Evolutionary conservation across 2,329 filamentous ascomycete genomes (phyloP), one percentile per base, ranked within the genome.

Genomic region (Pleomassaria siparia): DNA sequence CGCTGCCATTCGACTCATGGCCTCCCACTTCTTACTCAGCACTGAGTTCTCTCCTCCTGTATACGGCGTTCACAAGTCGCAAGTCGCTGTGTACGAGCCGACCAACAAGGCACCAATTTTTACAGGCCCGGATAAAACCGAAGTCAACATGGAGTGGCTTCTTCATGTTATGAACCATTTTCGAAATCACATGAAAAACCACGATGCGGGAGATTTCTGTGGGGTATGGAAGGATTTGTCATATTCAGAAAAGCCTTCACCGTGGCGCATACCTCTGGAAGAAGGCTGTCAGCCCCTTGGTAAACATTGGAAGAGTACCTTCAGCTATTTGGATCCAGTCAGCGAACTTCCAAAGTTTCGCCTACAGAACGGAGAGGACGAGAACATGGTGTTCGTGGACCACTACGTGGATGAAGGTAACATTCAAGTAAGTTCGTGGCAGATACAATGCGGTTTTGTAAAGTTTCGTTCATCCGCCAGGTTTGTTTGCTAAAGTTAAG

Each of bases 131-230:
- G 60, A 65, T 20, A 64, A 68, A 25, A 45, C 60, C 3, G 51
- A 69, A 1, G 54, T 81, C 42, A 76, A 80, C 51, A 63, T 76
- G 43, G 59, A 70, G 2, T 79, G 74, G 73, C 43, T 76, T 2
- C 58, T 80, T 4, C 73, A 80, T 51, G 66, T 73, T 30, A 58
- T 77, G 35, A 79, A 80, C 50, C 81, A 81, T 69, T 82, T 80
- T 67, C 74, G 74, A 37, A 73, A 74, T 40, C 76, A 82, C 51
- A 72, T 81, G 59, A 71, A 71, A 32, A 57, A 57, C 7, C 39
- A 62, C 8, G 64, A 64, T 3, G 69, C 73, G n/a, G 56, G 60
- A 18, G 67, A 73, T 0, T 60, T 79, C 2, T 65, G 59, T 39
- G 44, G 62, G 8, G 60, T 62, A 2, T 74, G 74, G 51, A 44